A percentile compares a stretch with the other conserved stretches of the same genome.
Conservation (phyloP, 2,329 filamentous ascomycete species). For the Fusarium nanum region DNA sequence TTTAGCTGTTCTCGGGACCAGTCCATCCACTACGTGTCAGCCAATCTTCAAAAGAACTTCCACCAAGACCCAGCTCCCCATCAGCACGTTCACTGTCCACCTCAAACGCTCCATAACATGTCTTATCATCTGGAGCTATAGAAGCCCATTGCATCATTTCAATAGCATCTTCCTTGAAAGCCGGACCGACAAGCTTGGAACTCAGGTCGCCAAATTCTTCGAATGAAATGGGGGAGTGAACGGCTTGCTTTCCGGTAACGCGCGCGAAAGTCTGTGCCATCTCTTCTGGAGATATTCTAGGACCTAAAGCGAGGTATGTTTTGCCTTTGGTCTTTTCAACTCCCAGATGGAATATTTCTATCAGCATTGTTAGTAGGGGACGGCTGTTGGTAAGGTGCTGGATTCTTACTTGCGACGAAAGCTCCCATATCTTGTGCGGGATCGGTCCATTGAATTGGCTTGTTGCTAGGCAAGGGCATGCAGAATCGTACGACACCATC, state of each 20-base stretch:
- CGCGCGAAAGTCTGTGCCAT: neutral
- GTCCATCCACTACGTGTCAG: neutral
- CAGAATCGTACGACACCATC: neutral
- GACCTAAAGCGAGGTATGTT: neutral
- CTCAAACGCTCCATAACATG: neutral
- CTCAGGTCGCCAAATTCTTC: neutral
- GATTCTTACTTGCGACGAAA: neutral
- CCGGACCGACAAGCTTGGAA: neutral
- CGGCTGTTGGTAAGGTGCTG: rapidly evolving
- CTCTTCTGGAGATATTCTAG: neutral
- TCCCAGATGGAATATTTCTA: neutral
- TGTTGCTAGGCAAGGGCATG: neutral
- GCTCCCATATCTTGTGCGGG: neutral
- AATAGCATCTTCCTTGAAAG: neutral
- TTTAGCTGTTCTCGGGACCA: neutral
- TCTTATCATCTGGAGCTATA: neutral
- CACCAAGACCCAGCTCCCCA: neutral
- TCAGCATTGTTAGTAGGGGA: neutral
- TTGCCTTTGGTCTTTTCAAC: neutral
- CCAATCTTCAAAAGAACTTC: neutral
- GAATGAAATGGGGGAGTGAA: neutral
- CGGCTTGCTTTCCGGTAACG: neutral
- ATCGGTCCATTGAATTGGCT: neutral
- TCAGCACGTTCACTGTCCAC: rapidly evolving
- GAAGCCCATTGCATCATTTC: constrained; percentile 7